Evolutionary conservation across 371 early-diverging fungal genomes (phyloP).

Genomic region (Actinomortierella ambigua): DNA sequence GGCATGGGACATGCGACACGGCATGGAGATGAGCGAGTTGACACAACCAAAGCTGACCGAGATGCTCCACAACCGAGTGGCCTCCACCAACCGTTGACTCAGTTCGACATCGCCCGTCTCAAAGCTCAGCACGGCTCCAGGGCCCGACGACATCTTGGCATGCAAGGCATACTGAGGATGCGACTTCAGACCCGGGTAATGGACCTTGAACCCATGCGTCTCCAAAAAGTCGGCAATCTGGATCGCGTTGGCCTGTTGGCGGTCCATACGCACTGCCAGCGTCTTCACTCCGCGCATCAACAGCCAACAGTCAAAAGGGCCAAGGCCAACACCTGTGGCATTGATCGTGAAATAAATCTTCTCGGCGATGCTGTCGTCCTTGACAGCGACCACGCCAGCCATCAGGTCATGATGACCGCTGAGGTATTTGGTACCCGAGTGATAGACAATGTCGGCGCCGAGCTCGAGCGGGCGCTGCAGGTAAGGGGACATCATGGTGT

Average conservation of each 20-base stretch:
- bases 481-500: constrained; percentile 94
- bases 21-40: constrained; percentile 97
- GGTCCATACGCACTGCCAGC: constrained; percentile 86
- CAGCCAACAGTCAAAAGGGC: constrained; percentile 90
- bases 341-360: constrained; percentile 86
- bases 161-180: constrained; percentile 92
- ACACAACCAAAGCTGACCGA: constrained; percentile 97
- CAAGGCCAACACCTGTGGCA: constrained; percentile 88
- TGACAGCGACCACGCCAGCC: constrained; percentile 87
- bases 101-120: constrained; percentile 86
- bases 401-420: constrained; percentile 94
- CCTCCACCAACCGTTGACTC: constrained; percentile 86
- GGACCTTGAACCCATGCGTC: constrained; percentile 77
- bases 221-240: constrained; percentile 85
- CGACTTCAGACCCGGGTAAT: constrained; percentile 85
- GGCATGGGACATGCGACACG: constrained; percentile 97
- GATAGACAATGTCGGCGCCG: constrained; percentile 89
- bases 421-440: constrained; percentile 90
- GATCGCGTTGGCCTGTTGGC: constrained; percentile 77
- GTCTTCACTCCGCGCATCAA: constrained; percentile 90
- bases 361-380: constrained; percentile 72
- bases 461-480: constrained; percentile 85
- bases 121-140: constrained; percentile 95
- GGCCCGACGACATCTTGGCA: constrained; percentile 75
- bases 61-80: constrained; percentile 86